Percentiles rank a stretch among this genome's conserved stretches.
Conservation (phyloP, 164 flowering plant genomes). For the Magnolia officinalis region DNA sequence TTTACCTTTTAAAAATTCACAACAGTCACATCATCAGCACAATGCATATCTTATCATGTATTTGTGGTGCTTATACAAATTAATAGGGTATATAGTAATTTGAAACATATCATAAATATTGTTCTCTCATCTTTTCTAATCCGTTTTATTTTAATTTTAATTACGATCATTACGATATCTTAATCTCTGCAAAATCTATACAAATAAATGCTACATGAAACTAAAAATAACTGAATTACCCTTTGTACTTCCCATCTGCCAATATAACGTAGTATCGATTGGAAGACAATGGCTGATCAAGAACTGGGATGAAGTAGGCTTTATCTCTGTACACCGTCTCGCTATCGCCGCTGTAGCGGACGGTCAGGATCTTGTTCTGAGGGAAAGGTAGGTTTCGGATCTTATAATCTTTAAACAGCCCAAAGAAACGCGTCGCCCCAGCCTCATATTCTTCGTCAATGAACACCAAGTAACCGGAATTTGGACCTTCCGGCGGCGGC, state of each 20-base stretch:
- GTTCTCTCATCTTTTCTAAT: too few species aligned
- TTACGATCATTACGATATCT: too few species aligned
- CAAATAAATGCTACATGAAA: too few species aligned
- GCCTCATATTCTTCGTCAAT: conserved; percentile 39
- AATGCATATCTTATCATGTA: too few species aligned
- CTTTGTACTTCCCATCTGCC: conserved; percentile 42
- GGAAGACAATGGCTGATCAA: conserved; percentile 51
- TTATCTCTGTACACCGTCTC: conserved; percentile 11
- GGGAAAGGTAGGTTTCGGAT: conserved; percentile 38
- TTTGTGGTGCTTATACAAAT: too few species aligned
- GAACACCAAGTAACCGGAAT: conserved; percentile 46
- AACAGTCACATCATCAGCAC: too few species aligned
- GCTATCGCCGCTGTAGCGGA: not conserved
- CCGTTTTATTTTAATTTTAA: too few species aligned
- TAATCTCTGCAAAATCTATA: too few species aligned
- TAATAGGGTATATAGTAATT: too few species aligned
- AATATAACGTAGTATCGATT: conserved; percentile 49
- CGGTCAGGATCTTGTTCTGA: conserved; percentile 31
- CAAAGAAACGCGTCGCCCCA: conserved; percentile 31
- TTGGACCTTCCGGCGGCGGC: conserved; percentile 54
- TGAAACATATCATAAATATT: too few species aligned
- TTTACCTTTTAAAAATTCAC: too few species aligned
- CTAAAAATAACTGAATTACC: conserved; percentile 26
- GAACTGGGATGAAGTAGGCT: conserved; percentile 44
- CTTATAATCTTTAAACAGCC: conserved; percentile 17